phyloP scores from a whole-genome alignment of 2,329 filamentous ascomycete genomes.

The Arachnomyces sp. region DNA sequence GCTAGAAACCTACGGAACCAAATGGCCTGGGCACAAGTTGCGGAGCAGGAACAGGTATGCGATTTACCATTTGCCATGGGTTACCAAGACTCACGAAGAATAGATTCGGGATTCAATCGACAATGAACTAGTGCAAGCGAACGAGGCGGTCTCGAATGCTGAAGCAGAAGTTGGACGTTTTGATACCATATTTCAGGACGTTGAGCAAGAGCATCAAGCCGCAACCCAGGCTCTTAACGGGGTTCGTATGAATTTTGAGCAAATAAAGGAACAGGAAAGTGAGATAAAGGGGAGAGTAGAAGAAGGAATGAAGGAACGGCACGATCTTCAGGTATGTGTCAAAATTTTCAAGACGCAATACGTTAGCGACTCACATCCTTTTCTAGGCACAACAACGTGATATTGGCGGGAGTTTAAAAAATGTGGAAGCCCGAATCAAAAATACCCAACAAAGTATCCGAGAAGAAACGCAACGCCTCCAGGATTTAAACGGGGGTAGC shows the following conservation, averaged over 20 bases:
- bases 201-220: conserved; percentile 29
- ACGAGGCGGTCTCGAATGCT: conserved; percentile 43
- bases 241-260: conserved; percentile 37
- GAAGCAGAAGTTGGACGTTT: conserved; percentile 39
- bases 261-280: conserved; percentile 41
- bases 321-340: conserved; percentile 41
- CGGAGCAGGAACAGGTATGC: conserved; percentile 58
- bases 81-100: conserved; percentile 8
- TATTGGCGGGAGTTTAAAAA: conserved; percentile 53
- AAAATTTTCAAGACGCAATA: conserved; percentile 1
- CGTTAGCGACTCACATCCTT: conserved; percentile 13
- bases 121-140: conserved; percentile 26
- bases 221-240: conserved; percentile 37
- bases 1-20: conserved; percentile 56
- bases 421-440: conserved; percentile 39
- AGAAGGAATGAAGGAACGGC: conserved; percentile 46
- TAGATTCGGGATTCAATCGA: conserved; percentile 31
- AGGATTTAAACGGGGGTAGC: conserved; percentile 61
- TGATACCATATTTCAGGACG: conserved; percentile 39
- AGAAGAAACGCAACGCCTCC: conserved; percentile 50
- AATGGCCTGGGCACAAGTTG: conserved; percentile 81
- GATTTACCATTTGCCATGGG: not conserved
- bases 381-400: conserved; percentile 58
- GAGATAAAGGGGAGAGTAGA: conserved; percentile 47
- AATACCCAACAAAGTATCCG: conserved; percentile 40